Evolutionary conservation across 1,284 basidiomycete species (phyloP), one percentile per base, ranked within the genome.

Genomic region (Ceratobasidium sp.): DNA sequence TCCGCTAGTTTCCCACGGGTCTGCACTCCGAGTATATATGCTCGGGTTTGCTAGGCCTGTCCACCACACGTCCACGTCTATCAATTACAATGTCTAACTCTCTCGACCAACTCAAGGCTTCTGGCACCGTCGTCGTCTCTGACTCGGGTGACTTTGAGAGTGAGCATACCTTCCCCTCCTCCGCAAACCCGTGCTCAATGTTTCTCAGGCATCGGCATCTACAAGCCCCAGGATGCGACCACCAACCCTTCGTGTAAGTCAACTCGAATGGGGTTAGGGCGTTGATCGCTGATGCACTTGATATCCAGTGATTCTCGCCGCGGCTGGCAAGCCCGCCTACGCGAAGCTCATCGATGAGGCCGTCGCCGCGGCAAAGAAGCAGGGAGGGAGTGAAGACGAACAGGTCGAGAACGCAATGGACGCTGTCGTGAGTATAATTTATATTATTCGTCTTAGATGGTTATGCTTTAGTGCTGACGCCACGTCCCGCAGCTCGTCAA

Each of bases 221-320:
- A 96, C 91, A 96, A 97, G 87, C 96, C 96, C 79, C 94, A 95
- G 86, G 92, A 94, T 85, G 96, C 96, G 22, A 98, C 96, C 71
- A 98, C 96, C 79, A 98, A 98, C 87, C 96, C 96, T 36, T 96
- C 94, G 64, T 85, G 85, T 85, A 51, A 17, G 31, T 57, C 11
- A 36, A 22, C 24, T 54, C 67, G 33, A 33, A 6, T 47, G 17
- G 36, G 59, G 4, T 19, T 41, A 14, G 6, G 5, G 48, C 22
- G 27, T 4, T 5, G 15, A 31, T 17, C n/a, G 29, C 14, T 31
- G 15, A 31, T 8, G 41, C 51, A 53, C 41, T 29, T 27, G 45
- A 8, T 11, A 15, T 27, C 24, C 82, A 71, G 83, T 88, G 76
- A 94, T 97, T 84, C 88, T 99, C 79, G 95, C 96, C 33, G 98